Evolutionary conservation across 176 grass and related monocot genomes (phyloP), one percentile per base, ranked within the genome.

Genomic region (Eragrostis nindensis): DNA sequence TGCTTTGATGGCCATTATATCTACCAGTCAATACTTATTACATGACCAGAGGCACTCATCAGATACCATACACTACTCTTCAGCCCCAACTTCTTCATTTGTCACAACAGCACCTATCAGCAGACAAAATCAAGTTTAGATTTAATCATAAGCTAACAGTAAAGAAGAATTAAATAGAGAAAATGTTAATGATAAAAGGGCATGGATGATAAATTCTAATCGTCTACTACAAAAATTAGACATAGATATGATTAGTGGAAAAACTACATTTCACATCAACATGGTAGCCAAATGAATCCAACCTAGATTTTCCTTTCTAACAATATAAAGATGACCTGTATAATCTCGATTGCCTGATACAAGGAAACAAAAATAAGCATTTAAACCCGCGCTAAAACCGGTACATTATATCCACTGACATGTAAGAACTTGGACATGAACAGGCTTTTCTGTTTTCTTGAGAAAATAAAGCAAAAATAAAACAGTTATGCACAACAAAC

Each of bases 391-490:
- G 21, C 21, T 45, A 45, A 45, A 45, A 21, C 14, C 5, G 44
- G 41, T 44, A 13, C 10, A 68, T 45, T 36, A 4, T 4, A 36
- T 36, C 32, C 45, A 21, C 21, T 44, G 40, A 39, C 0, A 19
- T 43, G 22, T 39, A 68, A 44, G 66, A 41, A 68, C 66, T 21
- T 68, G 4, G 11, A n/a, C 18, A 57, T 57, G 18, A 57, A n/a
- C 6, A 22, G 19, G 10, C 11, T 30, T 69, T 25, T 70, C 12
- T 27, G 42, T 48, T 1, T 70, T 46, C 42, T 26, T 6, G 5
- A n/a, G 11, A 8, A 69, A 68, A 13, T 70, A 47, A 70, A 13
- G 45, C 67, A 36, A 70, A n/a, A 70, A 70, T 46, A 47, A 70
- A 70, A 70, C 22, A 70, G 67, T 15, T 69, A n/a, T 7, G 22